A percentile compares a stretch with the other conserved stretches of the same genome.
phyloP scores from a whole-genome alignment of 139 green algal species.

The Coelastrella sp. region DNA sequence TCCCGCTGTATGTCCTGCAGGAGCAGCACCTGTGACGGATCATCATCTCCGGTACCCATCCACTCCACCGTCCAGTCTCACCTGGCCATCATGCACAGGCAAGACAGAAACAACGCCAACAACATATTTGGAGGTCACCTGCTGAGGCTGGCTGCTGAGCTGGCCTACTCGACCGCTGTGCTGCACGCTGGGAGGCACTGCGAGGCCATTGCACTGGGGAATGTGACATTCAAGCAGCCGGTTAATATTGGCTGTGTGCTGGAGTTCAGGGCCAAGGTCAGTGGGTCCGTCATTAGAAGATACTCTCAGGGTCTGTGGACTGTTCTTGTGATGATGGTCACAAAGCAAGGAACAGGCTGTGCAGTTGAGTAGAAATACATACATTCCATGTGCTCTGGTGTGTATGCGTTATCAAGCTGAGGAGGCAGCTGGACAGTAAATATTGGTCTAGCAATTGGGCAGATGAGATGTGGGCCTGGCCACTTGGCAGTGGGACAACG shows the following conservation, averaged over 20 bases:
- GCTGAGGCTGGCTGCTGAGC: slow-evolving; percentile 55
- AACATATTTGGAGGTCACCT: slow-evolving; percentile 61
- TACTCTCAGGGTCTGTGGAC: background rate
- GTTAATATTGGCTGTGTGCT: slow-evolving; percentile 57
- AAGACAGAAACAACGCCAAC: slow-evolving; percentile 57
- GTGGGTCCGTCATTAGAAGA: background rate
- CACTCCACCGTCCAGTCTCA: slow-evolving; percentile 18
- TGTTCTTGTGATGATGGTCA: background rate
- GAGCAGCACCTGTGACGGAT: background rate
- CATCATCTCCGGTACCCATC: slow-evolving; percentile 45
- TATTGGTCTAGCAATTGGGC: too few relatives aligned
- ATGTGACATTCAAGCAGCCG: slow-evolving; percentile 57
- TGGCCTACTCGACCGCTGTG: slow-evolving; percentile 51
- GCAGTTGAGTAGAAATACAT: background rate
- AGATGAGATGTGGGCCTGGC: too few relatives aligned
- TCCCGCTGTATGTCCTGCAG: background rate
- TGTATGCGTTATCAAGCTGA: too few relatives aligned
- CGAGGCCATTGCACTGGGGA: slow-evolving; percentile 47
- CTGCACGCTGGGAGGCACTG: slow-evolving; percentile 50
- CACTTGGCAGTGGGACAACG: too few relatives aligned
- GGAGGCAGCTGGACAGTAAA: too few relatives aligned
- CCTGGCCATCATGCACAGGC: slow-evolving; percentile 40
- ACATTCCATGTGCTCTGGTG: background rate
- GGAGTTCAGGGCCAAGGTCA: slow-evolving; percentile 49
- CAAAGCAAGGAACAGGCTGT: background rate